A percentile compares a stretch with the other conserved stretches of the same genome.
Conservation (phyloP, 306 rosid species). For the Ceratonia siliqua region DNA sequence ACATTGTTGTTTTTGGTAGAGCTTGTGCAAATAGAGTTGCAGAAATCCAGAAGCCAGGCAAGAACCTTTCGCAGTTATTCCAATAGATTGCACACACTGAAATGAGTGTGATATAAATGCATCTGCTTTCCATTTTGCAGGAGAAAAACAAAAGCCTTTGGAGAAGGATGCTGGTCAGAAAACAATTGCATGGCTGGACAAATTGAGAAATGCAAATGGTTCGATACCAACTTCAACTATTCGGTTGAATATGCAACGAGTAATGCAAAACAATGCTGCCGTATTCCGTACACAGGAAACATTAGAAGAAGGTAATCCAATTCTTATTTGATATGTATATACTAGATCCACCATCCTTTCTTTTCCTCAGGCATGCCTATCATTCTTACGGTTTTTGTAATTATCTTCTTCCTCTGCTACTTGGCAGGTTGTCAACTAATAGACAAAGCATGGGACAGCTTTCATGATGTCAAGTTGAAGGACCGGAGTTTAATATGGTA, state of each 20-base stretch:
- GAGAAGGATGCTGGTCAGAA: constrained; percentile 88
- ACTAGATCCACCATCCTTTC: neutral
- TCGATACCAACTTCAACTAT: constrained; percentile 77
- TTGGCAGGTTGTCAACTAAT: constrained; percentile 68
- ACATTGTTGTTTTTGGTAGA: constrained; percentile 89
- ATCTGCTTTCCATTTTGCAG: constrained; percentile 46
- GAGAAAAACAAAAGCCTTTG: constrained; percentile 81
- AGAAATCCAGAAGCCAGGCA: constrained; percentile 78
- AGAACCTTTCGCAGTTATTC: constrained; percentile 19
- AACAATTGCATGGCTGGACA: constrained; percentile 96
- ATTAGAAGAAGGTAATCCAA: constrained; percentile 81
- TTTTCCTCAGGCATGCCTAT: neutral
- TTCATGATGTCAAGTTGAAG: constrained; percentile 65
- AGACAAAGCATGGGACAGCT: constrained; percentile 75
- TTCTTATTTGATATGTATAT: no score
- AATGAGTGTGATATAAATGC: neutral
- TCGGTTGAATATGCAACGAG: constrained; percentile 92
- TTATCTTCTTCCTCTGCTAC: constrained; percentile 7
- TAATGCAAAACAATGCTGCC: constrained; percentile 97
- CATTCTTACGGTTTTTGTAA: constrained; percentile 1
- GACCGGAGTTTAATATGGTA: constrained; percentile 87
- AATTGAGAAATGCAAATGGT: constrained; percentile 86
- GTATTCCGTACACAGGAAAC: constrained; percentile 97
- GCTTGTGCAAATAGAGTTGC: constrained; percentile 96
- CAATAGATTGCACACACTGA: neutral